Base-by-base conservation (phyloP, 1,139 yeast genomes). In the Zygosaccharomyces pseudobailii region DNA sequence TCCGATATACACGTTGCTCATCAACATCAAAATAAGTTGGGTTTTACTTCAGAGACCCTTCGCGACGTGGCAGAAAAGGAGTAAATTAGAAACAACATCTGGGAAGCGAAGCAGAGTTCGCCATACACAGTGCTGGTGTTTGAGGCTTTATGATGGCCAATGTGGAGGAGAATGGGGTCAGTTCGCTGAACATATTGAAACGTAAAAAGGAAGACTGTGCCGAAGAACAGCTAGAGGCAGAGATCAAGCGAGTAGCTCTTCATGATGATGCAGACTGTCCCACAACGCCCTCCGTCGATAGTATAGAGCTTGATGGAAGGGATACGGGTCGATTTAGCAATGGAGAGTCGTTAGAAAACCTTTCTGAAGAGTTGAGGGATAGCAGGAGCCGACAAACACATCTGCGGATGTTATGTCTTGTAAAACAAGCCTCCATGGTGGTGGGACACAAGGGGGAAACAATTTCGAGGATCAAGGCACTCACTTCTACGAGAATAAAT, bases 371-470 rank as follows among this genome's bases (percentile, higher is more conserved):
- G 22, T 33, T 30, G n/a, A 30, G 34, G 9, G 50, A 50, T 23
- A 42, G 31, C 23, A 38, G 40, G 36, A 40, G 49, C 52, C 84
- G 17, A 78, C 79, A 76, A 55, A 80, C 84, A 5, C 80, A 77
- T 56, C 72, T 86, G 61, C 74, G 95, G 54, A 82, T 87, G 85
- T 74, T 82, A 48, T 84, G 90, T 55, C 76, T 81, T 3, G 84
- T 84, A n/a, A 82, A 80, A 55, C 92, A 87, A 59, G 94, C 95
- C 0, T 80, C 86, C 6, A 65, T 77, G 21, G 73, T 86, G 37
- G 92, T 87, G 23, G 95, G 95, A 1, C 83, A 82, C 56, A 83
- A 82, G 48, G 95, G 95, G 9, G 87, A 82, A 48, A 78, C 75
- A 17, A 85, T 87, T 49, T 75, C 78, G 43, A 82, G 75, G 52